Evolutionary conservation across 148 eudicot genomes (phyloP).

Genomic region (Diospyros lotus): DNA sequence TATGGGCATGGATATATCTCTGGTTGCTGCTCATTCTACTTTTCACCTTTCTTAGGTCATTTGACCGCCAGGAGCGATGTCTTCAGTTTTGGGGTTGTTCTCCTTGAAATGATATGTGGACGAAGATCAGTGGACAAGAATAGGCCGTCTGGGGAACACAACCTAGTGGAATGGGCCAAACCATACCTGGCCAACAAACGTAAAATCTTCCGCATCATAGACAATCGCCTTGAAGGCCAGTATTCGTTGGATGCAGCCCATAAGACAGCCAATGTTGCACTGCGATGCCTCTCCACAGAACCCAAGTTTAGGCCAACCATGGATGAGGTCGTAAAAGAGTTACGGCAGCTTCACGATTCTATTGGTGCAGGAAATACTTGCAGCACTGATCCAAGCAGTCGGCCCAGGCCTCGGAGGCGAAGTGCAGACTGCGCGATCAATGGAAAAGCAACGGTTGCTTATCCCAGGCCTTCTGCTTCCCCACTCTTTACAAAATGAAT

Average conservation of each 20-base stretch:
- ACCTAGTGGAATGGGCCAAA: slow-evolving; percentile 48
- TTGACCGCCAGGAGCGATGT: slow-evolving; percentile 50
- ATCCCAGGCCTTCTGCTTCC: slow-evolving; percentile 46
- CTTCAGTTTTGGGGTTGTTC: slow-evolving; percentile 50
- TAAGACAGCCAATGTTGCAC: slow-evolving; percentile 48
- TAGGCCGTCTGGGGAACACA: slow-evolving; percentile 36
- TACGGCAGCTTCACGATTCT: slow-evolving; percentile 52
- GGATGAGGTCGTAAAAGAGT: slow-evolving; percentile 58
- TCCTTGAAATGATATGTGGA: slow-evolving; percentile 50
- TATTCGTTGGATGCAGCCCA: slow-evolving; percentile 57
- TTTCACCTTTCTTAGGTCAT: slow-evolving; percentile 30
- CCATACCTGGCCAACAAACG: slow-evolving; percentile 39
- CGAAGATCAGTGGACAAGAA: slow-evolving; percentile 42
- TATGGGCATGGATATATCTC: background rate
- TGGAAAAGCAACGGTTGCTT: slow-evolving; percentile 12
- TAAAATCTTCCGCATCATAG: slow-evolving; percentile 38
- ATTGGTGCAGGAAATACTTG: slow-evolving; percentile 27
- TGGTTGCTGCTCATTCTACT: background rate
- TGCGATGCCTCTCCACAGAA: slow-evolving; percentile 53
- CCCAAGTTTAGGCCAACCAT: slow-evolving; percentile 66
- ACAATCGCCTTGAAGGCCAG: slow-evolving; percentile 74
- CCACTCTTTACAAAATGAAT: slow-evolving; percentile 21
- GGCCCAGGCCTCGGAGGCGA: slow-evolving; percentile 34
- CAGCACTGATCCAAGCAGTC: slow-evolving; percentile 23
- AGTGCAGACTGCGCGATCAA: slow-evolving; percentile 28